phyloP scores from a whole-genome alignment of 1,284 basidiomycete genomes.

The Ceratobasidium sp. region DNA sequence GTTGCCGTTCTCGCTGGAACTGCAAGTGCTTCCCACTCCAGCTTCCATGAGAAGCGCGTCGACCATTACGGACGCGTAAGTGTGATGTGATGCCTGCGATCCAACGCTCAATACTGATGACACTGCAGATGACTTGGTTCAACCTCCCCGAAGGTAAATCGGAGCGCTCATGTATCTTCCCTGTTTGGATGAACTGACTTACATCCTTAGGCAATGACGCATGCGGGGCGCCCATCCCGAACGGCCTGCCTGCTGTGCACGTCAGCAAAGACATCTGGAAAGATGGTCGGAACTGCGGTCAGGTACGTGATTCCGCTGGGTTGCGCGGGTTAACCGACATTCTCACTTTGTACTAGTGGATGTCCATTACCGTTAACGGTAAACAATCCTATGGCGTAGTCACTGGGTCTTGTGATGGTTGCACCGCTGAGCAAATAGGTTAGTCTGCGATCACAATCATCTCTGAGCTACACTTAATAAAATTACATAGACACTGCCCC shows the following conservation, averaged over 20 bases:
- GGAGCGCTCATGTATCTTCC: not conserved
- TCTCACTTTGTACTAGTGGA: not conserved
- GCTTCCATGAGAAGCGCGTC: slow-evolving; percentile 11
- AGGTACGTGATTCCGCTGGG: not conserved
- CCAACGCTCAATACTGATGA: not conserved
- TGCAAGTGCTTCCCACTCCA: not conserved
- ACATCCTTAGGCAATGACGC: slow-evolving; percentile 1
- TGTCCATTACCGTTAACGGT: not conserved
- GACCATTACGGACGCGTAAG: slow-evolving; percentile 3
- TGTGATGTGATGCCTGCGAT: not conserved
- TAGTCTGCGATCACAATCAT: not conserved
- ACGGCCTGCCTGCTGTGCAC: slow-evolving; percentile 3
- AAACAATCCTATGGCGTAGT: not conserved
- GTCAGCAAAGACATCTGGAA: slow-evolving; percentile 1
- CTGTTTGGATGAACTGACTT: not conserved
- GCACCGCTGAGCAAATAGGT: slow-evolving; percentile 9
- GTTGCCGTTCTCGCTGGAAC: not conserved
- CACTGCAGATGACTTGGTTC: slow-evolving; percentile 12
- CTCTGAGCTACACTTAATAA: too few relatives aligned
- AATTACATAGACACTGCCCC: not conserved
- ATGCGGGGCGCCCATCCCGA: not conserved
- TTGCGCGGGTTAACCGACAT: not conserved
- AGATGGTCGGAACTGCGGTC: slow-evolving; percentile 14
- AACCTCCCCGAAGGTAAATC: not conserved
- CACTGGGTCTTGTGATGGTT: slow-evolving; percentile 4